Base-by-base conservation (phyloP, 306 rosid species). In the Rubus parviflorus region DNA sequence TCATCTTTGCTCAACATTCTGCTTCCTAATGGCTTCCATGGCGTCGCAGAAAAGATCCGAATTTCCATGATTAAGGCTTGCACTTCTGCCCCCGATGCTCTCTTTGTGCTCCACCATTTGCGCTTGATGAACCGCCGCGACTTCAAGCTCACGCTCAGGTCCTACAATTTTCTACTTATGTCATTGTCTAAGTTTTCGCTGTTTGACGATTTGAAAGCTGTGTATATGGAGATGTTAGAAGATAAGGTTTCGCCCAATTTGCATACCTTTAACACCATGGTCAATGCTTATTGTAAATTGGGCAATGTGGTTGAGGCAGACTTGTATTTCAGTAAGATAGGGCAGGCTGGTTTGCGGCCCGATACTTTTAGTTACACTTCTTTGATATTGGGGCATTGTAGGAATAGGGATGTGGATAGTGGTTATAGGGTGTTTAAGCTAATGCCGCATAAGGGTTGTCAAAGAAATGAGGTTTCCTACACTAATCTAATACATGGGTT, bases 141-240 rank as follows among this genome's bases (percentile, higher is more conserved):
- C 5, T 89, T 86, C 75, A 81, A 85, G 90, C 90, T 93, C 45
- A 86, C 88, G 40, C 70, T 93, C 72, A 90, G 89, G 75, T 85
- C 91, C 60, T 92, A 86, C 61, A 92, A 92, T 48, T 82, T 79
- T 68, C 90, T 90, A n/a, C 74, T 92, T 13, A 86, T 92, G 78
- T 76, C 83, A 23, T 73, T 92, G 75, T 83, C 89, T 1, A 77
- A 69, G 15, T 92, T 92, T 72, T 78, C 16, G 20, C 73, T 85
- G 35, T 30, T 30, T 30, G 35, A 30, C 35, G 35, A 92, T 73
- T 80, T 92, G 88, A 82, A 75, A 41, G 25, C 62, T 46, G 77
- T 90, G 81, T 87, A 69, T 67, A 42, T 70, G 68, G 93, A 87
- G 76, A 87, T 90, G 90, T 70, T 92, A 80, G 74, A 46, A 14